Evolutionary conservation across 2,329 filamentous ascomycete genomes (phyloP), one percentile per base, ranked within the genome.

Genomic region (Harringtonia lauricola): DNA sequence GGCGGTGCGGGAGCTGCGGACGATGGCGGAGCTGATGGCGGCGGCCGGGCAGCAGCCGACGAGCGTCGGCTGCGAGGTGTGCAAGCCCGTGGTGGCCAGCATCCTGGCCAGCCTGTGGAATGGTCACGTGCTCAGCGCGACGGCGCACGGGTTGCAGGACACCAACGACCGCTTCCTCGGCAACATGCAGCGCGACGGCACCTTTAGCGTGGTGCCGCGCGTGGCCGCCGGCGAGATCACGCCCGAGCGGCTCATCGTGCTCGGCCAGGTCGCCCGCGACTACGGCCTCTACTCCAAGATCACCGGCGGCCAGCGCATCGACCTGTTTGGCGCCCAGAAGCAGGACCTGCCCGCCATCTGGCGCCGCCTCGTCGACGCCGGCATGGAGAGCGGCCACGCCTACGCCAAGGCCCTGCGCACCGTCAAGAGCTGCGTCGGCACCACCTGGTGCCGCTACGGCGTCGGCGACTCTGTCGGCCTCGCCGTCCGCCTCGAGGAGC

Each of bases 161-260:
- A 95, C 88, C 6, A 95, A 95, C 59, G 89, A 95, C 60, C 73
- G 81, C 36, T 95, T 85, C 60, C 66, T 95, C 40, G 88, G 79
- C 41, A 95, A 95, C 58, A 92, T 95, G 44, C 88, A 95, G 60
- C 76, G 88, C 31, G 88, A 95, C 60, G 88, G 88, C 34, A 95
- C 87, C 0, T 95, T 88, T 62, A 90, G 84, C 1, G 87, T 95
- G 12, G 74, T 95, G 1, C 88, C 88, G 3, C 79, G 88, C 36
- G 79, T 95, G 1, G 73, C 86, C 2, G 88, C 76, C 37, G 88
- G 88, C 47, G 88, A 95, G 61, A 92, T 95, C 56, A 92, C 86
- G 0, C 81, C 88, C 0, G 84, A 92, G 39, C 88, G 86, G 59
- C 74, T 95, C 41, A 83, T 94, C 38, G 75, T 81, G 45, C 88